These are phyloP conservation scores for Pouteria glomerata DNA, from an alignment of 148 eudicot species.

Conservation along the genomic window DNA sequence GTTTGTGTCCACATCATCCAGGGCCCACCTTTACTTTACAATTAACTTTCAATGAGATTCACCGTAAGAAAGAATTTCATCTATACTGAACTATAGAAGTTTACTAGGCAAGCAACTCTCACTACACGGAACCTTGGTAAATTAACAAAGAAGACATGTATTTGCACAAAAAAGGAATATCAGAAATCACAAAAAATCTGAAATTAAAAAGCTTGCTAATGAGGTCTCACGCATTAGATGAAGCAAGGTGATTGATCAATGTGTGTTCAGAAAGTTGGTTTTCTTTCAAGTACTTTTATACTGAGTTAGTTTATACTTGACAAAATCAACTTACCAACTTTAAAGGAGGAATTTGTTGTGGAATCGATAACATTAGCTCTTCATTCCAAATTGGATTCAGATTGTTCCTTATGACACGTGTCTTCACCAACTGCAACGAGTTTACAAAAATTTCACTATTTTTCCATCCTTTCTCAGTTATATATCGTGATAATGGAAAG, in stretches of 20 bases:
- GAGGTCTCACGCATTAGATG: not conserved
- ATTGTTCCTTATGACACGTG: constrained; percentile 78
- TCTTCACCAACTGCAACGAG: constrained; percentile 82
- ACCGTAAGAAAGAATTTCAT: no score
- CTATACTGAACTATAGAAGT: not conserved
- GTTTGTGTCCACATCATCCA: no score
- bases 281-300: not conserved
- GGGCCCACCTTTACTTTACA: no score
- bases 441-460: not conserved
- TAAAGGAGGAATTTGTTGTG: constrained; percentile 68
- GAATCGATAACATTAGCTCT: constrained; percentile 89
- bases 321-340: constrained; percentile 59
- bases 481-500: not conserved
- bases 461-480: not conserved
- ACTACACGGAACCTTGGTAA: not conserved
- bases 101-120: not conserved
- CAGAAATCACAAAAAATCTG: not conserved
- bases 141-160: not conserved
- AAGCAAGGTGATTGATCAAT: not conserved
- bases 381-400: constrained; percentile 98
- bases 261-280: not conserved
- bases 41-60: no score
- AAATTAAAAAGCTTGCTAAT: not conserved
- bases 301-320: not conserved
- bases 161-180: not conserved